Base-by-base conservation (phyloP, 2,329 filamentous ascomycete genomes). In the Coniochaeta prunicola region DNA sequence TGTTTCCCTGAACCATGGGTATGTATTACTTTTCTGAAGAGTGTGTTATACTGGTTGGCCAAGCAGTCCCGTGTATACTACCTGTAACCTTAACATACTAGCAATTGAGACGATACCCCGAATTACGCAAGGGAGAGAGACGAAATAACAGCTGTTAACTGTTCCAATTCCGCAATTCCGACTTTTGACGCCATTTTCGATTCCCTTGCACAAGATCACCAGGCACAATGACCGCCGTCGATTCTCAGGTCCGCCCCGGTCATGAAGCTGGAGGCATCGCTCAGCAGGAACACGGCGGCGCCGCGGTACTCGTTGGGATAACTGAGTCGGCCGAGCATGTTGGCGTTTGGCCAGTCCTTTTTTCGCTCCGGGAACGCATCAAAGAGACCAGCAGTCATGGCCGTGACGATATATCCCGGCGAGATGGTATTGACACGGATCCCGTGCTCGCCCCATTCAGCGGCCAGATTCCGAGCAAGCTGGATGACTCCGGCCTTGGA, bases 301-400 rank as follows among this genome's bases (percentile, higher is more conserved):
- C 88, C 87, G 55, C 87, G 82, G 71, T 89, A 90, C 70, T 92
- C 88, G 55, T 85, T 77, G 0, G 88, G 87, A 24, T 73, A 74
- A 67, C 86, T 89, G 60, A 91, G 76, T 34, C 85, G 80, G 30
- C 82, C 85, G 57, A 96, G 78, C 91, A 96, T 94, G 73, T 96
- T 96, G 73, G 93, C 87, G 66, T 81, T 87, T 17, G 89, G 84
- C 92, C 92, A 96, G 61, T 86, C 81, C 28, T 72, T 72, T 61
- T 76, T 76, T 57, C 83, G 79, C 67, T 92, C 89, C 0, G 91
- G 91, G 64, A 84, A 89, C 63, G 88, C 80, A 63, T 86, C 80
- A 67, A 96, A 94, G 33, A 96, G 81, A 59, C 84, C 82, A 69
- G 90, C 84, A 1, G 93, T 90, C 92, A 96, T 96, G 24, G 88